Evolutionary conservation across 2,329 filamentous ascomycete genomes (phyloP).

Genomic region (Nemania sp.): DNA sequence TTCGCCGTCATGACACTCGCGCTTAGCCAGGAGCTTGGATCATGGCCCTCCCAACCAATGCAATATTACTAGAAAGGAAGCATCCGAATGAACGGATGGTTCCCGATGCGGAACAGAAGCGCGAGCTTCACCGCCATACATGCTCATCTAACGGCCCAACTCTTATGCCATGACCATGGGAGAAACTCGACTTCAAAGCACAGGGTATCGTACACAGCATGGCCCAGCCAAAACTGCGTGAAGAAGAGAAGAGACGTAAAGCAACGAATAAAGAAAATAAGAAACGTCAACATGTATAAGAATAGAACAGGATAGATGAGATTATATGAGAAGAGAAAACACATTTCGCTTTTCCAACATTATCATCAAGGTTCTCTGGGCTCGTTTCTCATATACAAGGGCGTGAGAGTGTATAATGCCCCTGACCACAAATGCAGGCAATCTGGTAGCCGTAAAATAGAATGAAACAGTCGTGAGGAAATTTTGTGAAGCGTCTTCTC

Average conservation of each 20-base stretch:
- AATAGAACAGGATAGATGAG: slow-evolving; percentile 26
- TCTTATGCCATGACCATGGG: slow-evolving; percentile 40
- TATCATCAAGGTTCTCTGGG: slow-evolving; percentile 29
- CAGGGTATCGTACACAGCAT: slow-evolving; percentile 40
- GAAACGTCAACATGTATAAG: no score
- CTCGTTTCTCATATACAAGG: slow-evolving; percentile 39
- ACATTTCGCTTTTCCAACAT: slow-evolving; percentile 17
- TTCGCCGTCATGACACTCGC: slow-evolving; percentile 9
- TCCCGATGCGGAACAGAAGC: slow-evolving; percentile 41
- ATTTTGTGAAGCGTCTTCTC: background rate
- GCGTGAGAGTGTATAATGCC: slow-evolving; percentile 24
- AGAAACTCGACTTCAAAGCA: slow-evolving; percentile 39
- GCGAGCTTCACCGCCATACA: slow-evolving; percentile 43
- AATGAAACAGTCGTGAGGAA: slow-evolving; percentile 24
- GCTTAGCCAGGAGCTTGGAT: slow-evolving; percentile 6
- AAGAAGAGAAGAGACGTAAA: slow-evolving; percentile 34
- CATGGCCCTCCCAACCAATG: slow-evolving; percentile 15
- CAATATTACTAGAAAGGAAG: slow-evolving; percentile 17
- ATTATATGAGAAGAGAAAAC: slow-evolving; percentile 21
- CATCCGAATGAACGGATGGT: slow-evolving; percentile 19
- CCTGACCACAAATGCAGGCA: slow-evolving; percentile 19
- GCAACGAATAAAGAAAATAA: slow-evolving; percentile 24
- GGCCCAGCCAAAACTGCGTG: slow-evolving; percentile 39
- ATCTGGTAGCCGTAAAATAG: slow-evolving; percentile 21
- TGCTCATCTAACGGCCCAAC: slow-evolving; percentile 40